Conservation (phyloP, 345 rosid genomes). For the Erodium maritimum region DNA sequence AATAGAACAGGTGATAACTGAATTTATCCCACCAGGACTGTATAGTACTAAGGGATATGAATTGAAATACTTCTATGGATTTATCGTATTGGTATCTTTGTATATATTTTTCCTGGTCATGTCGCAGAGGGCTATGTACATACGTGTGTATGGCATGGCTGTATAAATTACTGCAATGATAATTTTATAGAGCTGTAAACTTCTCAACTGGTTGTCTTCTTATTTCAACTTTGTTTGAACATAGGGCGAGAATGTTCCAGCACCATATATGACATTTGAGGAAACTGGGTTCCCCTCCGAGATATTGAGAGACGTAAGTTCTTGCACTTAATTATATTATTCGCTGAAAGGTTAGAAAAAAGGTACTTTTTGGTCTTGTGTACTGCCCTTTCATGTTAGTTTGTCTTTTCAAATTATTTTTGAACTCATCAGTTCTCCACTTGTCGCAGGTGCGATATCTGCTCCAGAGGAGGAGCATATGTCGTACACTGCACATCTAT, state of each 20-base stretch:
- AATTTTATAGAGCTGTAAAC: no score
- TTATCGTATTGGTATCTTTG: no score
- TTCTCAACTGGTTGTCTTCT: no score
- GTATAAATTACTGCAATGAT: no score
- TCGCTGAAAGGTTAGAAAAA: slow-evolving; percentile 12
- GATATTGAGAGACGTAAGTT: slow-evolving; percentile 76
- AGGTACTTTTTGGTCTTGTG: slow-evolving; percentile 14
- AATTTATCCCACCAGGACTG: no score
- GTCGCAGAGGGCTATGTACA: no score
- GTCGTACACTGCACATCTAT: slow-evolving; percentile 87
- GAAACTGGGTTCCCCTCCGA: slow-evolving; percentile 84
- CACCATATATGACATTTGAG: slow-evolving; percentile 92
- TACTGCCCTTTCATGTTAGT: slow-evolving; percentile 14
- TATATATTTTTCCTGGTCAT: no score
- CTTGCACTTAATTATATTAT: slow-evolving; percentile 10
- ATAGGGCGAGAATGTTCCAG: slow-evolving; percentile 87
- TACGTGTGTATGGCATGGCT: no score
- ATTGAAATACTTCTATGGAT: no score
- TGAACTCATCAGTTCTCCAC: slow-evolving; percentile 46
- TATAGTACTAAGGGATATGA: no score
- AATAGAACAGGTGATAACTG: no score
- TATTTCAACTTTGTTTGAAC: slow-evolving; percentile 12
- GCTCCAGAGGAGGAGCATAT: slow-evolving; percentile 91
- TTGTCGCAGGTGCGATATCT: slow-evolving; percentile 97
- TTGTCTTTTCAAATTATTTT: slow-evolving; percentile 18